Evolutionary conservation across 805 yeast species (phyloP), one percentile per base, ranked within the genome.

Genomic region (Suhomyces sp.): DNA sequence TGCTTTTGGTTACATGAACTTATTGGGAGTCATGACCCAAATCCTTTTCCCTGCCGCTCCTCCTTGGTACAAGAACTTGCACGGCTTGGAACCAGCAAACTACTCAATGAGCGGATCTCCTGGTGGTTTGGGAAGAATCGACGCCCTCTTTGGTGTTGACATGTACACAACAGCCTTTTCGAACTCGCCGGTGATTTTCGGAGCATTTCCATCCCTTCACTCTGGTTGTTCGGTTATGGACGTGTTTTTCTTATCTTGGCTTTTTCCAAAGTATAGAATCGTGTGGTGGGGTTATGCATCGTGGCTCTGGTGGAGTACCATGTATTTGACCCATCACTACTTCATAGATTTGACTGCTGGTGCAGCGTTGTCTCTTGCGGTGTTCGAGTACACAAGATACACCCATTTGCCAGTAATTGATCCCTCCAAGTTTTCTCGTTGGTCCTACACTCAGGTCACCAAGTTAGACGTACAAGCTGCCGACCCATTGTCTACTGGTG

Each of bases 251-350:
- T 68, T 93, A 53, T 69, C 81, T 35, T 87, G 88, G 68, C 66
- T 88, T 36, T 90, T 90, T 56, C 98, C 98, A 9, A 70, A 64
- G 26, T 68, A 68, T 31, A 69, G 78, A 1, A 79, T 83, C 6
- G 40, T 85, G 5, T 85, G 88, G 71, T 72, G 81, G 56, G 61
- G 70, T 13, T 93, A 91, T 57, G 93, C 88, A n/a, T 65, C 79
- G 44, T 88, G 95, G 95, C 73, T 93, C 48, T 91, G 98, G 98
- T 93, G 96, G 95, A 77, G 93, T 33, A 93, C 98, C 11, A 91
- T 91, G 98, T 91, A 91, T 60, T 72, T 91, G 53, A 91, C 97
- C 0, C 98, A 91, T 62, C 98, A 91, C 63, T 91, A 91, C 59
- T 93, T 93, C 54, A 79, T 91, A 41, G 98, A 91, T 57, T 76